phyloP scores from a whole-genome alignment of 176 grass and related monocot species.

The Oryza meridionalis region DNA sequence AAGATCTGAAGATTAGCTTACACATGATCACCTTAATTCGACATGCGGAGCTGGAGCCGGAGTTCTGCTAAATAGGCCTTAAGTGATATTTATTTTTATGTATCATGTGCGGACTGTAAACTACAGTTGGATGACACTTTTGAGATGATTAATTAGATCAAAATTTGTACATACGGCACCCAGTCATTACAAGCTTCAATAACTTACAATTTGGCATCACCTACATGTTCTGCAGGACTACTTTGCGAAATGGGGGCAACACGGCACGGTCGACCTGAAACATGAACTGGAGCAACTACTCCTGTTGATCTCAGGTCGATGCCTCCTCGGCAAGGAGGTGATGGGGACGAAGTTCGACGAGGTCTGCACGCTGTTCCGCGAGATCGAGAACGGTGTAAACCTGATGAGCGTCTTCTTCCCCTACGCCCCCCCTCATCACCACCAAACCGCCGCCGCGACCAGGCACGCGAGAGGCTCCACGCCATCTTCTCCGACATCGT shows the following conservation, averaged over 20 bases:
- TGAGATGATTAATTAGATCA: too few relatives aligned
- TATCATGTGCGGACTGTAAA: too few relatives aligned
- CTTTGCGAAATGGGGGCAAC: constrained; percentile 45
- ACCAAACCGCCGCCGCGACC: constrained; percentile 31
- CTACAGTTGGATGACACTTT: too few relatives aligned
- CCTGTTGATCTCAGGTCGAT: constrained; percentile 48
- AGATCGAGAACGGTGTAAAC: constrained; percentile 34
- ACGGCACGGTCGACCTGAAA: constrained; percentile 49
- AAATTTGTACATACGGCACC: too few relatives aligned
- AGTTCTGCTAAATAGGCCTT: too few relatives aligned
- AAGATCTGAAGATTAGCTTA: too few relatives aligned
- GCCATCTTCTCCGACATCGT: constrained; percentile 50
- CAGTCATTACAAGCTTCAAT: too few relatives aligned
- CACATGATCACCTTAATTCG: too few relatives aligned
- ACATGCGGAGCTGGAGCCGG: too few relatives aligned
- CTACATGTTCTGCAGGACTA: not conserved
- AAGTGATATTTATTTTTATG: too few relatives aligned
- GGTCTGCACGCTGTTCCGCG: constrained; percentile 35
- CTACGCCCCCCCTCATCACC: constrained; percentile 44
- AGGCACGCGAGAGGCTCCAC: constrained; percentile 39
- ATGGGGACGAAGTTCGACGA: constrained; percentile 50
- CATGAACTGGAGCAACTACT: constrained; percentile 53
- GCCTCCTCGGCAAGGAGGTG: constrained; percentile 61
- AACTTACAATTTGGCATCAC: too few relatives aligned
- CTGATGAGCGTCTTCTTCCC: constrained; percentile 57